Conservation (phyloP, 805 yeast genomes). For the Sugiyamaella valdiviana region DNA sequence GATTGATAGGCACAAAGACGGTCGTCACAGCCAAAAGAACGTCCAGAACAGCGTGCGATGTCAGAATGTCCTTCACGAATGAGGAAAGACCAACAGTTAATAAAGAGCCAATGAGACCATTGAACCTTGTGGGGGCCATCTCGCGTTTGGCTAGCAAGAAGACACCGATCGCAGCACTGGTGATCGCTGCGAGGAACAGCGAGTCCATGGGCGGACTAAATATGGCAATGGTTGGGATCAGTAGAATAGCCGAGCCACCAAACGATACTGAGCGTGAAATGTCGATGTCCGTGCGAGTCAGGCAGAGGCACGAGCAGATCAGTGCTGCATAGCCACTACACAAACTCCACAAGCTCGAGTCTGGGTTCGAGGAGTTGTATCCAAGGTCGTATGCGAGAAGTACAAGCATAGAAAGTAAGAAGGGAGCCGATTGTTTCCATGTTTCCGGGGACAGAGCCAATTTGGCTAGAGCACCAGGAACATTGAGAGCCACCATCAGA, state of each 20-base stretch:
- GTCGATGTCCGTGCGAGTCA: slow-evolving; percentile 6
- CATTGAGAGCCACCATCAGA: slow-evolving; percentile 18
- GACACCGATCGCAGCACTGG: slow-evolving; percentile 28
- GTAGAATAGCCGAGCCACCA: slow-evolving; percentile 10
- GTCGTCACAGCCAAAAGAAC: slow-evolving; percentile 15
- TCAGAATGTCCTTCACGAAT: slow-evolving; percentile 3
- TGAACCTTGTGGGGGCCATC: slow-evolving; percentile 23
- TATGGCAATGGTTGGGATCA: slow-evolving; percentile 16
- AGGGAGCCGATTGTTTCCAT: slow-evolving; percentile 10
- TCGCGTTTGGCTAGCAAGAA: slow-evolving; percentile 27
- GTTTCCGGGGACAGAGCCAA: not conserved
- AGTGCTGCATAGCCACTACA: slow-evolving; percentile 17
- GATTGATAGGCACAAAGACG: slow-evolving; percentile 14
- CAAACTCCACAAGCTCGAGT: not conserved
- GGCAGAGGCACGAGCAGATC: slow-evolving; percentile 10
- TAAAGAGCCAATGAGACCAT: slow-evolving; percentile 20
- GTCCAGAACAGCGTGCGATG: slow-evolving; percentile 9
- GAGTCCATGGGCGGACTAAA: slow-evolving; percentile 11
- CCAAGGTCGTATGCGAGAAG: slow-evolving; percentile 17
- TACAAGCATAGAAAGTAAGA: slow-evolving; percentile 9
- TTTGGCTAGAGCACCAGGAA: slow-evolving; percentile 11
- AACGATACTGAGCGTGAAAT: slow-evolving; percentile 10
- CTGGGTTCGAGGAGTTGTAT: not conserved
- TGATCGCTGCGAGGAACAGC: slow-evolving; percentile 21
- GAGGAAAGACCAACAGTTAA: slow-evolving; percentile 19